phyloP scores from a whole-genome alignment of 371 early-diverging fungal genomes.

The Mortierella sp. region DNA sequence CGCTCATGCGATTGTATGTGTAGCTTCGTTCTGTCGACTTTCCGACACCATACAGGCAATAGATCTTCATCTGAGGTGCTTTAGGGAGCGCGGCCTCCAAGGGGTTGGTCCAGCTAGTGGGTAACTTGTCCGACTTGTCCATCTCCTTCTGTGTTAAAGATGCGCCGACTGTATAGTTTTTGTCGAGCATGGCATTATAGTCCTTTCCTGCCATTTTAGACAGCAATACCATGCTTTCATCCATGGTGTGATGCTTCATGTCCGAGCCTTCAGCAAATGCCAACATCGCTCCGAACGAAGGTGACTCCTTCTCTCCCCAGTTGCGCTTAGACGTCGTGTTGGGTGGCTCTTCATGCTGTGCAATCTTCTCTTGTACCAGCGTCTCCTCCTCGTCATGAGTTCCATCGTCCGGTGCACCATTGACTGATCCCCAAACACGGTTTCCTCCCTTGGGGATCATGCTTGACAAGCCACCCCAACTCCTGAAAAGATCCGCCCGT shows the following conservation, averaged over 20 bases:
- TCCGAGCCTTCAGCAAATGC: conserved; percentile 47
- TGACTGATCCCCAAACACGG: conserved; percentile 80
- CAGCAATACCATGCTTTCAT: conserved; percentile 66
- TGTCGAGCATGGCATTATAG: conserved; percentile 62
- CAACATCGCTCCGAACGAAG: conserved; percentile 40
- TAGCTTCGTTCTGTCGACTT: conserved; percentile 86
- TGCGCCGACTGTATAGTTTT: conserved; percentile 77
- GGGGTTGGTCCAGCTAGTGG: conserved; percentile 88
- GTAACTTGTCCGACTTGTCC: conserved; percentile 37
- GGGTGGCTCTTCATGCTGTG: conserved; percentile 21
- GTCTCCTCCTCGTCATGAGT: conserved; percentile 43
- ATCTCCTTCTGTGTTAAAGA: conserved; percentile 68
- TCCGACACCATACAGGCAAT: conserved; percentile 88
- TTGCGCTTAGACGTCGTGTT: conserved; percentile 6
- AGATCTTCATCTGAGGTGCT: conserved; percentile 84
- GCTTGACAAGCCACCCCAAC: conserved; percentile 85
- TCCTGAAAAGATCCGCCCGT: conserved; percentile 80
- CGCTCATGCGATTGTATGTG: conserved; percentile 62
- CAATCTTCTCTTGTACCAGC: conserved; percentile 31
- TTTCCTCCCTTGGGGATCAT: conserved; percentile 93
- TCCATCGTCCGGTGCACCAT: conserved; percentile 76
- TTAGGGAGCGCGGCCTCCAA: conserved; percentile 84
- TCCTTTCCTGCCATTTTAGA: conserved; percentile 61
- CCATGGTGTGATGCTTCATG: conserved; percentile 61
- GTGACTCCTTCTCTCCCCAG: conserved; percentile 22